Percentiles rank a stretch among this genome's conserved stretches.
These are phyloP conservation scores for Spizellomyces punctatus DNA, from an alignment of 192 early-diverging fungal species.

Conservation along the genomic window DNA sequence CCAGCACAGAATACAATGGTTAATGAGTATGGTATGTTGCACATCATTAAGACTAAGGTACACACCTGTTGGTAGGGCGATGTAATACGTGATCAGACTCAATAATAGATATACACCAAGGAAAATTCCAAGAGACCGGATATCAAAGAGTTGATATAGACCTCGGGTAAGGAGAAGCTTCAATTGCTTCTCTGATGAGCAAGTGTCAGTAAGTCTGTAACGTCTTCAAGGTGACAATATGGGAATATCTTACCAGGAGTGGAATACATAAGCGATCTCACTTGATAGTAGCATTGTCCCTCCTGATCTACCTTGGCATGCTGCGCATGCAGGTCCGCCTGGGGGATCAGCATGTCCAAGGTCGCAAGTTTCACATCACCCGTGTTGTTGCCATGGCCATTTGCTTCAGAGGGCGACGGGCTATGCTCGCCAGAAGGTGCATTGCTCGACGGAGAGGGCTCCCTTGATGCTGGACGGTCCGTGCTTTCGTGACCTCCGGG, in stretches of 20 bases:
- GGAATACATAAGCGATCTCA: slow-evolving; percentile 33
- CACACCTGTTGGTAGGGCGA: slow-evolving; percentile 42
- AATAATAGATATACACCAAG: slow-evolving; percentile 34
- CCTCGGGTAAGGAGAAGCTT: slow-evolving; percentile 39
- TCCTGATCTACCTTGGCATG: slow-evolving; percentile 13
- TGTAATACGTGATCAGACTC: slow-evolving; percentile 38
- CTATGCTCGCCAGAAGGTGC: no score
- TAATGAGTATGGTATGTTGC: background rate
- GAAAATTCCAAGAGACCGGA: slow-evolving; percentile 34
- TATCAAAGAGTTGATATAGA: slow-evolving; percentile 27
- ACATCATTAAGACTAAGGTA: background rate
- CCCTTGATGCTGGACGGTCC: no score
- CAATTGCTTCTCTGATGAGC: slow-evolving; percentile 31
- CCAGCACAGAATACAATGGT: background rate
- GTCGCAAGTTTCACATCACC: no score
- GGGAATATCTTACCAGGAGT: slow-evolving; percentile 10
- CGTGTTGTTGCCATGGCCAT: no score
- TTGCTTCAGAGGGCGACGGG: no score
- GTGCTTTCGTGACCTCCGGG: no score
- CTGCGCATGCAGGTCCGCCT: slow-evolving; percentile 3
- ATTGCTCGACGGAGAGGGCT: no score
- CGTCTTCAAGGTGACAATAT: no score
- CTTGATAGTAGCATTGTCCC: slow-evolving; percentile 36
- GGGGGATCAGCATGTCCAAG: background rate
- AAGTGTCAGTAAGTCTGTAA: no score